phyloP scores from a whole-genome alignment of 768 basidiomycete species.

The Pulveroboletus frians region DNA sequence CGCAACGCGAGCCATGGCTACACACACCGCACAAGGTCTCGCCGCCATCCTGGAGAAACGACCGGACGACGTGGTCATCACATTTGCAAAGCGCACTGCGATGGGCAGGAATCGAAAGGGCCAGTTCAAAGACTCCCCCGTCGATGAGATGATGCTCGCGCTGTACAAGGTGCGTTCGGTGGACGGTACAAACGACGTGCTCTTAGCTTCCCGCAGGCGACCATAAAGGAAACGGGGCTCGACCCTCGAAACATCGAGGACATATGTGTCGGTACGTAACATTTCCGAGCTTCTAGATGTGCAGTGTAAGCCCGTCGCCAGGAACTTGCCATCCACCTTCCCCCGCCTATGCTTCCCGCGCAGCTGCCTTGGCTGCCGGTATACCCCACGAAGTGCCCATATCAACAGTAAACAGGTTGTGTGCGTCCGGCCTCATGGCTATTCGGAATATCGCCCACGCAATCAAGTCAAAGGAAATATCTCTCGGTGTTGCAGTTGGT shows the following conservation, averaged over 20 bases:
- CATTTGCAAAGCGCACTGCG: conserved; percentile 87
- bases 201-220: conserved; percentile 41
- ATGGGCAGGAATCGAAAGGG: conserved; percentile 86
- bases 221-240: conserved; percentile 59
- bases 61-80: conserved; percentile 84
- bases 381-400: conserved; percentile 85
- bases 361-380: conserved; percentile 83
- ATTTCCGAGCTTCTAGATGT: not conserved
- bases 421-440: conserved; percentile 93
- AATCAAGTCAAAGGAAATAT: conserved; percentile 77
- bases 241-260: conserved; percentile 73
- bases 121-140: conserved; percentile 80
- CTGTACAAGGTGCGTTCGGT: conserved; percentile 62
- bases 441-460: conserved; percentile 85
- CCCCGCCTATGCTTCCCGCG: conserved; percentile 76
- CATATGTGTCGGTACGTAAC: conserved; percentile 68
- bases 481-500: conserved; percentile 81
- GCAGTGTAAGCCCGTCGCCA: conserved; percentile 23
- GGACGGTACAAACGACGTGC: not conserved
- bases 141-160: conserved; percentile 81
- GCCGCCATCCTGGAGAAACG: conserved; percentile 59
- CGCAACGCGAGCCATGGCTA: conserved; percentile 30
- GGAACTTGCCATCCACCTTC: conserved; percentile 83
- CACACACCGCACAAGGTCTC: conserved; percentile 37
- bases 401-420: conserved; percentile 87